These are phyloP conservation scores for Davidsoniella neocaledoniae DNA, from an alignment of 2,329 filamentous ascomycete genomes.

Conservation along the genomic window DNA sequence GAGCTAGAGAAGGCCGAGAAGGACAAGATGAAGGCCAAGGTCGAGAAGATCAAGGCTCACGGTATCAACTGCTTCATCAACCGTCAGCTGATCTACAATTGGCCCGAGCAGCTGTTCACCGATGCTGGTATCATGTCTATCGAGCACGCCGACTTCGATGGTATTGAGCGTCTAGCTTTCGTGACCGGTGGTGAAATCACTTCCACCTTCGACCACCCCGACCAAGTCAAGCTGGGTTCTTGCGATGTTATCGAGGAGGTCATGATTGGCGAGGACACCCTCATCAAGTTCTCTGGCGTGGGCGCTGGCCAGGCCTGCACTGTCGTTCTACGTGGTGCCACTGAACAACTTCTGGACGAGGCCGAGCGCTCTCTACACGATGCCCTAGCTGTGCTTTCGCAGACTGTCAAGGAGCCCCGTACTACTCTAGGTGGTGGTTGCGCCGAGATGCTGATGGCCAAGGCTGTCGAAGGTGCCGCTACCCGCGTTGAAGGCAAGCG, in stretches of 20 bases:
- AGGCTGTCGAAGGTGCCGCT: constrained; percentile 85
- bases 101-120: constrained; percentile 96
- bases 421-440: constrained; percentile 91
- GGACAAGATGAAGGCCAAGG: constrained; percentile 99
- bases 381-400: constrained; percentile 85
- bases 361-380: constrained; percentile 93
- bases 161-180: constrained; percentile 83
- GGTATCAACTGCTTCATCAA: constrained; percentile 99
- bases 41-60: constrained; percentile 95
- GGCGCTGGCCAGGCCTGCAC: constrained; percentile 90
- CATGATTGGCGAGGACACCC: constrained; percentile 92
- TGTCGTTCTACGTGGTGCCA: constrained; percentile 87
- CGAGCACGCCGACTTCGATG: constrained; percentile 97
- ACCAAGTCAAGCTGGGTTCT: constrained; percentile 87
- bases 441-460: constrained; percentile 98
- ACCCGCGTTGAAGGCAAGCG: constrained; percentile 95
- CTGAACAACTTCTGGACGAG: constrained; percentile 92
- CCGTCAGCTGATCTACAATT: constrained; percentile 98
- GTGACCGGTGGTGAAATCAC: constrained; percentile 96
- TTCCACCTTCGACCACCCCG: constrained; percentile 94
- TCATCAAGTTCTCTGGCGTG: constrained; percentile 95
- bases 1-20: constrained; percentile 95
- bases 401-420: constrained; percentile 86
- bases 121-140: constrained; percentile 97
- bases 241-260: constrained; percentile 96